A percentile compares a stretch with the other conserved stretches of the same genome.
These are phyloP conservation scores for Neurospora sp. DNA, from an alignment of 495 filamentous ascomycete genomes.

Conservation along the genomic window DNA sequence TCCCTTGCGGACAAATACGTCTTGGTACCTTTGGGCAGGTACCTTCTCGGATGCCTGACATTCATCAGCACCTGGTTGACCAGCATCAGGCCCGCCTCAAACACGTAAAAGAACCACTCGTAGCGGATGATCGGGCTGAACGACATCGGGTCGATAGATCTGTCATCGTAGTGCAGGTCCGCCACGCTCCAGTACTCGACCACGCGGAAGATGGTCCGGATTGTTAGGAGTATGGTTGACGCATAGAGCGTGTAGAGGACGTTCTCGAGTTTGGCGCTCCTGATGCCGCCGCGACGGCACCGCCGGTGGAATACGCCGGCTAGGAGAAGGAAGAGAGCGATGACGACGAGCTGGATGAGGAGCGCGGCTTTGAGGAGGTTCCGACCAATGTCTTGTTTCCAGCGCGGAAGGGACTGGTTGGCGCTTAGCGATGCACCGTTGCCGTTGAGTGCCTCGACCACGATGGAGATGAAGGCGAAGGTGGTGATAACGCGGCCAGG, in stretches of 20 bases:
- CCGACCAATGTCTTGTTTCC: constrained; percentile 42
- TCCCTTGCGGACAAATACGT: constrained; percentile 51
- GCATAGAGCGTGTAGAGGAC: constrained; percentile 52
- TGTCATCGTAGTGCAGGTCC: constrained; percentile 20
- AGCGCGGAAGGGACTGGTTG: constrained; percentile 37
- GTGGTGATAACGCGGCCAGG: constrained; percentile 67
- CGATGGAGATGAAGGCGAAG: constrained; percentile 53
- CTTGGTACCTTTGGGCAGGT: constrained; percentile 51
- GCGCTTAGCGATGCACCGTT: constrained; percentile 55
- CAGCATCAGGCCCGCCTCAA: constrained; percentile 57
- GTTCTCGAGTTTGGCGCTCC: constrained; percentile 45
- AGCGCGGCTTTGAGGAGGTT: constrained; percentile 56
- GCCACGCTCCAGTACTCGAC: constrained; percentile 49
- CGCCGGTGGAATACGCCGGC: constrained; percentile 50
- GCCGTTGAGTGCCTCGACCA: constrained; percentile 58
- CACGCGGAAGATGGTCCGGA: constrained; percentile 56
- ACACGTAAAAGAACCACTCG: constrained; percentile 68
- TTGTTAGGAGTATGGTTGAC: constrained; percentile 49
- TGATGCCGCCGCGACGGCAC: constrained; percentile 42
- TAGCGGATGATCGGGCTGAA: constrained; percentile 48
- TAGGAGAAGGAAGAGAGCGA: constrained; percentile 50
- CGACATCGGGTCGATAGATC: constrained; percentile 18
- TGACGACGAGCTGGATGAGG: constrained; percentile 56
- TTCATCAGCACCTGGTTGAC: constrained; percentile 52
- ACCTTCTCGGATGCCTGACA: constrained; percentile 49